phyloP scores from a whole-genome alignment of 805 yeast genomes.

The Wickerhamiella azyma region DNA sequence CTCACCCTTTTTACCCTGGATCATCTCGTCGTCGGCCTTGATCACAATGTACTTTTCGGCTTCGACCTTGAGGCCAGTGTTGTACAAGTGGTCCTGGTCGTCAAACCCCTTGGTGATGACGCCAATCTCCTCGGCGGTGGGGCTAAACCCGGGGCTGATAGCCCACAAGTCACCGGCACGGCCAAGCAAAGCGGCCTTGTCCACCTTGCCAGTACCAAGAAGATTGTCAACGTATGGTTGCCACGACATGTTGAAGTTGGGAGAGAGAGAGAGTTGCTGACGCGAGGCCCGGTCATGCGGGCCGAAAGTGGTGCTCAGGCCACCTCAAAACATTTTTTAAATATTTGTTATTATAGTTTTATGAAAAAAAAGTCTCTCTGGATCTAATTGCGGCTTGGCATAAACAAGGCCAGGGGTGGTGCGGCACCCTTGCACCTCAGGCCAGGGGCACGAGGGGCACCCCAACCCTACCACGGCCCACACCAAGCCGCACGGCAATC shows the following conservation, averaged over 20 bases:
- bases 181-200: slow-evolving; percentile 85
- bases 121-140: slow-evolving; percentile 56
- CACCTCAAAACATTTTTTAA: too few species aligned
- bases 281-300: background rate
- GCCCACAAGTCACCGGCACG: slow-evolving; percentile 97
- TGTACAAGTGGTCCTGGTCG: slow-evolving; percentile 65
- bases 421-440: too few species aligned
- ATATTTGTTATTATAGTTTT: too few species aligned
- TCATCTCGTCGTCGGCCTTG: slow-evolving; percentile 82
- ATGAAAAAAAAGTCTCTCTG: too few species aligned
- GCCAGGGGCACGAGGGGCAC: too few species aligned
- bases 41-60: slow-evolving; percentile 79
- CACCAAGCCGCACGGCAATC: too few species aligned
- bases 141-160: slow-evolving; percentile 48
- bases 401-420: too few species aligned
- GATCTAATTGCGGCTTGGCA: too few species aligned
- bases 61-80: slow-evolving; percentile 72
- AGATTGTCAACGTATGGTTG: slow-evolving; percentile 92
- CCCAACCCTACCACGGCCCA: too few species aligned
- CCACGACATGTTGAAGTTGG: slow-evolving; percentile 23
- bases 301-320: too few species aligned
- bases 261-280: background rate
- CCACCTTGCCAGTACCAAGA: slow-evolving; percentile 73
- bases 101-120: slow-evolving; percentile 68
- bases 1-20: slow-evolving; percentile 81